Conservation (phyloP, 1,284 basidiomycete species). For the Cryptococcus hybrid region DNA sequence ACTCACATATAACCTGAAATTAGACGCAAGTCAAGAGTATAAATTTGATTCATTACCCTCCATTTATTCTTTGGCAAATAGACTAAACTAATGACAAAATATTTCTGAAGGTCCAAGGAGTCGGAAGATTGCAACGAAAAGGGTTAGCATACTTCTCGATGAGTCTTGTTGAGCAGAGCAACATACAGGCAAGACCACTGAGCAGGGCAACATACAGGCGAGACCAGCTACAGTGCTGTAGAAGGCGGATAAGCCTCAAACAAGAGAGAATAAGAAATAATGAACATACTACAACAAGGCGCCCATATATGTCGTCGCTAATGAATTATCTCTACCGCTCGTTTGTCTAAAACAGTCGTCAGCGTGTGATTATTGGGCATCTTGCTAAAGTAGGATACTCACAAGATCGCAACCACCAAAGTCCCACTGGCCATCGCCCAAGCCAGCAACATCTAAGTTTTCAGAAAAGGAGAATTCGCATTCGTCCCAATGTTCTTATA, state of each 20-base stretch:
- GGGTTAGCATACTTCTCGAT: too few species aligned
- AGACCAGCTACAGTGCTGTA: constrained; percentile 49
- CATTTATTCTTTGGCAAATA: constrained; percentile 56
- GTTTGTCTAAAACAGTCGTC: constrained; percentile 23
- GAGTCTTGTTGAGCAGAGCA: too few species aligned
- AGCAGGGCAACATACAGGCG: too few species aligned
- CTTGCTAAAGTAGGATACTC: constrained; percentile 28
- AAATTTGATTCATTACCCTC: too few species aligned
- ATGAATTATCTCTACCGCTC: constrained; percentile 45
- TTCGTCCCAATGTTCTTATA: constrained; percentile 77
- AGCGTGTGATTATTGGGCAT: too few species aligned
- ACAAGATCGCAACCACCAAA: constrained; percentile 70
- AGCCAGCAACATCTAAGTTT: constrained; percentile 58
- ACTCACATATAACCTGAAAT: too few species aligned
- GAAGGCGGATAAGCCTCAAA: background rate
- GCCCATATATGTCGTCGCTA: constrained; percentile 52
- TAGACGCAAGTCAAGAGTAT: too few species aligned
- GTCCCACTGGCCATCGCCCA: constrained; percentile 83
- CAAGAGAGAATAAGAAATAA: constrained; percentile 24
- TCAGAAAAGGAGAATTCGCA: constrained; percentile 59
- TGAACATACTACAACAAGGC: constrained; percentile 35
- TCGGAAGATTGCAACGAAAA: constrained; percentile 50
- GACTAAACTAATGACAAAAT: constrained; percentile 58
- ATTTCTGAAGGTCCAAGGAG: constrained; percentile 61
- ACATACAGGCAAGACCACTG: too few species aligned